phyloP scores from a whole-genome alignment of 1,139 yeast genomes.

The Candida sojae region DNA sequence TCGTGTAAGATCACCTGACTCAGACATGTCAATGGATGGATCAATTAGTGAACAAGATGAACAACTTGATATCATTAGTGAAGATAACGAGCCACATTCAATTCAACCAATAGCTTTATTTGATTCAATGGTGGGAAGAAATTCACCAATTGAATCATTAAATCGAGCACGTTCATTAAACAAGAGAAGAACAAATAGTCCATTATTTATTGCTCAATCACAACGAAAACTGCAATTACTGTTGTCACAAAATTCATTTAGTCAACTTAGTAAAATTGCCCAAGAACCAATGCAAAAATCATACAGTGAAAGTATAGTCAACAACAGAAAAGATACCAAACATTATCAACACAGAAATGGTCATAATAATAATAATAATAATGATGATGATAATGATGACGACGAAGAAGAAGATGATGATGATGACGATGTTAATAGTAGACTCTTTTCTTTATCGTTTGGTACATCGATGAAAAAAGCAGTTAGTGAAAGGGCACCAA shows the following conservation, averaged over 20 bases:
- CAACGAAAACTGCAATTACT: constrained; percentile 19
- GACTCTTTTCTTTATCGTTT: constrained; percentile 27
- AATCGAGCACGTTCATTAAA: constrained; percentile 34
- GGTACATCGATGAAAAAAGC: constrained; percentile 13
- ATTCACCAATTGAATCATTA: constrained; percentile 20
- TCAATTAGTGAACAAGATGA: constrained; percentile 18
- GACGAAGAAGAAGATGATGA: constrained; percentile 11
- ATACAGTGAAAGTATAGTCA: background rate
- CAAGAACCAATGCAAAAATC: constrained; percentile 1
- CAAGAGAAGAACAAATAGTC: constrained; percentile 22
- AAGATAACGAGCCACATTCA: constrained; percentile 13
- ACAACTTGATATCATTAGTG: constrained; percentile 30
- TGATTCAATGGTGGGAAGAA: constrained; percentile 15
- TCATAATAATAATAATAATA: constrained; percentile 4
- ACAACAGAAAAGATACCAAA: constrained; percentile 2
- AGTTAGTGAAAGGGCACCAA: constrained; percentile 4
- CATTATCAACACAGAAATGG: constrained; percentile 6
- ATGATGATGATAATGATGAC: constrained; percentile 4
- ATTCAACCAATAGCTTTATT: constrained; percentile 6
- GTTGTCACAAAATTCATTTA: constrained; percentile 3
- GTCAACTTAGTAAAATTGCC: constrained; percentile 1
- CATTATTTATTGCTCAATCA: constrained; percentile 10
- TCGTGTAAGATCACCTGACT: constrained; percentile 17
- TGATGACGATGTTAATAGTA: constrained; percentile 17
- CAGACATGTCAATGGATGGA: constrained; percentile 19